Evolutionary conservation across 164 flowering plant species (phyloP).

Genomic region (Liquidambar formosana): DNA sequence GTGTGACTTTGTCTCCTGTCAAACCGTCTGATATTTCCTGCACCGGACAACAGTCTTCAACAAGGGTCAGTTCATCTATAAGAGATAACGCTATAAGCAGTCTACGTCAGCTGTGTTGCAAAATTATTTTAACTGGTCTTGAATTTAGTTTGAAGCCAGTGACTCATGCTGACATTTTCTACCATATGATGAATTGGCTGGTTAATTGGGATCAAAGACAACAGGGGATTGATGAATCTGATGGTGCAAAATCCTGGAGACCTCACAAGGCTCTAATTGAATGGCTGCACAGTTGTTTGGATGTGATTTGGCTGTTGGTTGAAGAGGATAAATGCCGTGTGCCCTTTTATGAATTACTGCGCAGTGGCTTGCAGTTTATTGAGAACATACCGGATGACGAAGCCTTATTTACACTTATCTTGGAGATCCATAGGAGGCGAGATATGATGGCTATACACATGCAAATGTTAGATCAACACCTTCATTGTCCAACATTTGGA

Average conservation of each 20-base stretch:
- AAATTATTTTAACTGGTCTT: conserved; percentile 77
- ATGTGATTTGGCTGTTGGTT: conserved; percentile 92
- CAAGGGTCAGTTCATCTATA: conserved; percentile 38
- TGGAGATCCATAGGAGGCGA: conserved; percentile 94
- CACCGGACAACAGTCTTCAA: conserved; percentile 36
- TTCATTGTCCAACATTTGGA: conserved; percentile 96
- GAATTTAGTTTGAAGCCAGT: conserved; percentile 79
- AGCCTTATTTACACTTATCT: conserved; percentile 83
- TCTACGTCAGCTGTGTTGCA: conserved; percentile 90
- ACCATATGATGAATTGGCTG: conserved; percentile 89
- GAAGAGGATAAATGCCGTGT: conserved; percentile 88
- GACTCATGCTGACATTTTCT: conserved; percentile 78
- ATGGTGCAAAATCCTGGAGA: conserved; percentile 52
- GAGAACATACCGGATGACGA: conserved; percentile 96
- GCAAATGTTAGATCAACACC: conserved; percentile 98
- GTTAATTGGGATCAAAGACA: conserved; percentile 84
- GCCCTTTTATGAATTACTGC: conserved; percentile 92
- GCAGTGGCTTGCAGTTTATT: conserved; percentile 88
- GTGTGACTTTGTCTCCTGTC: conserved; percentile 55
- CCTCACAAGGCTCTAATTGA: conserved; percentile 69
- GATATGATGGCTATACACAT: conserved; percentile 99
- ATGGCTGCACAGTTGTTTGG: conserved; percentile 91
- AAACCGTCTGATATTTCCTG: conserved; percentile 59
- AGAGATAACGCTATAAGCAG: conserved; percentile 70
- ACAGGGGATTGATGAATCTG: conserved; percentile 60